Base-by-base conservation (phyloP, 257 asterid species). In the Mentha longifolia region DNA sequence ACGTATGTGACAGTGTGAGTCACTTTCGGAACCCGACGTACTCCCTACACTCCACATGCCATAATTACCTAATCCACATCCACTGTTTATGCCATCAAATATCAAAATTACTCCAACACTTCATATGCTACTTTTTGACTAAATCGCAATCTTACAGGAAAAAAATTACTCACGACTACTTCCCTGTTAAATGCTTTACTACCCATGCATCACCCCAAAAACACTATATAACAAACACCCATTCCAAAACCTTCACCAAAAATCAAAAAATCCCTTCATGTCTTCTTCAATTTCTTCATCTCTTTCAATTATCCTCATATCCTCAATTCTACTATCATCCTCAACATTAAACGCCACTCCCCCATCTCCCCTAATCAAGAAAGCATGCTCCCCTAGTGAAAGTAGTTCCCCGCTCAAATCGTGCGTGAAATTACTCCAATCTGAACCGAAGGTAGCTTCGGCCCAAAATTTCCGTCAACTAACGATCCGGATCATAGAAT, bases 341-440 rank as follows among this genome's bases (percentile, higher is more conserved):
- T 9, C 45, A n/a, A 59, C 65, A 8, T 13, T 47, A 20, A 12
- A 31, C 12, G 65, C 49, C 66, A 4, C 49, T 28, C 39, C 66
- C 5, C 19, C 66, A n/a, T 37, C 66, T 1, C 0, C 30, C 15
- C 9, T 61, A 15, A 61, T 61, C 30, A 16, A 61, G 4, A 16
- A n/a, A 61, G 2, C 35, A 0, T 61, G 66, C 16, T 10, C 50
- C n/a, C 0, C 1, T 9, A 14, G 4, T 28, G 0, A 6, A 5
- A 25, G 14, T 1, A 3, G 13, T 2, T 17, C 39, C 10, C n/a
- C n/a, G n/a, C n/a, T 28, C 41, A 16, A 14, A 9, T 3, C 0
- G n/a, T 61, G 66, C 1, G 9, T 9, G 49, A 6, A 73, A 51
- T 9, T 64, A 6, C 76, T 80, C 2, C 3, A 13, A 31, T 72